Evolutionary conservation across 306 rosid genomes (phyloP).

Genomic region (Prunus salicina): DNA sequence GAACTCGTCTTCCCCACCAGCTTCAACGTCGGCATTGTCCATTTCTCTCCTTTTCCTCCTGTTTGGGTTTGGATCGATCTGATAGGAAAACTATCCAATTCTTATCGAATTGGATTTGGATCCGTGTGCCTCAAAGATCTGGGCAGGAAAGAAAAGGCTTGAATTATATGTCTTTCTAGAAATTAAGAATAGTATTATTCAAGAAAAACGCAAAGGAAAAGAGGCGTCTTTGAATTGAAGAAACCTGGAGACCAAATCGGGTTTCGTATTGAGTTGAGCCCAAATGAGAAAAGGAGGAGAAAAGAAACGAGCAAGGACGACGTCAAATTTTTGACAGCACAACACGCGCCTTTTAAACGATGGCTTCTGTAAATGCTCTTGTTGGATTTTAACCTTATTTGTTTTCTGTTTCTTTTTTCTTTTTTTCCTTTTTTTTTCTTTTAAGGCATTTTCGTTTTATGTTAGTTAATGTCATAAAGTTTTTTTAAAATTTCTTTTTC

Average conservation of each 20-base stretch:
- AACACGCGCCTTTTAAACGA: background rate
- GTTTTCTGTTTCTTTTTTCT: background rate
- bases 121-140: background rate
- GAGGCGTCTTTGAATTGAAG: slow-evolving; percentile 37
- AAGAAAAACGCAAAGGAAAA: slow-evolving; percentile 5
- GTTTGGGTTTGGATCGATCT: slow-evolving; percentile 3
- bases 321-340: background rate
- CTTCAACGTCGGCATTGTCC: slow-evolving; percentile 82
- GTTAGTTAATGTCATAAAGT: background rate
- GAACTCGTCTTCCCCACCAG: slow-evolving; percentile 65
- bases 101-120: background rate
- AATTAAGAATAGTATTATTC: background rate
- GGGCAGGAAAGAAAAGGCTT: background rate
- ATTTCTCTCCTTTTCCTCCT: slow-evolving; percentile 22
- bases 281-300: slow-evolving; percentile 3
- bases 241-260: background rate
- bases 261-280: background rate
- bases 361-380: background rate
- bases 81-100: background rate
- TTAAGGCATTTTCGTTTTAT: no score
- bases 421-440: background rate
- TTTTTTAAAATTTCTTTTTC: no score
- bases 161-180: background rate
- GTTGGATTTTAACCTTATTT: background rate
- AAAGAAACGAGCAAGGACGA: background rate